Evolutionary conservation across 768 basidiomycete genomes (phyloP), one percentile per base, ranked within the genome.

Genomic region (Tylopilus plumbeoviolaceoides): DNA sequence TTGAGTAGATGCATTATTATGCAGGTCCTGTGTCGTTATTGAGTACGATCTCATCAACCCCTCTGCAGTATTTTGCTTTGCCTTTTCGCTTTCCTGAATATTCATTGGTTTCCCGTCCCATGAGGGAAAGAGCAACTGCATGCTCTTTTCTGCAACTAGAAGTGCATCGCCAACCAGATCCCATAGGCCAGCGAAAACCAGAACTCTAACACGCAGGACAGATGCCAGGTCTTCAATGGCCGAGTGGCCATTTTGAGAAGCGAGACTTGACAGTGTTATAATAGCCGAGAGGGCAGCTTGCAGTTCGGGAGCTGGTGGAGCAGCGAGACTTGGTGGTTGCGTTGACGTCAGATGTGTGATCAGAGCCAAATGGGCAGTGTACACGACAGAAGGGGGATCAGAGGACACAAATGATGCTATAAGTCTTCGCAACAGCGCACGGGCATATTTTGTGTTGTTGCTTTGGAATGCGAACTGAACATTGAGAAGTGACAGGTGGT

Each of bases 401-500:
- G 72, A 67, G 4, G 77, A 67, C 17, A 65, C 44, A 36, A 78
- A 63, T n/a, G 78, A 78, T 2, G 71, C 63, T 20, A 84, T 63
- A 9, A 84, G 73, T 31, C 80, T 79, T 27, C 79, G 78, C 36
- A 89, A 69, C 15, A 80, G 72, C 12, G 77, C 80, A 36, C 82
- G 82, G 0, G 84, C 80, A 55, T 79, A 80, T 65, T 84, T 87
- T 6, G 73, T 76, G 69, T 59, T 80, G 74, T 72, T 71, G 65
- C 41, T 70, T 61, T 28, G 82, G 72, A 45, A 58, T 3, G 67
- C 59, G 7, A 90, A 74, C 35, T 78, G 81, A 4, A 84, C 80
- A 17, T 85, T 83, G 31, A 89, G 78, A 36, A 82, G 70, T 1
- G 78, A 77, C 21, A 91, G 69, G 51, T 81, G 78, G 4, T 80